Evolutionary conservation across 2,329 filamentous ascomycete species (phyloP).

Genomic region (Trichoderma aggressivum): DNA sequence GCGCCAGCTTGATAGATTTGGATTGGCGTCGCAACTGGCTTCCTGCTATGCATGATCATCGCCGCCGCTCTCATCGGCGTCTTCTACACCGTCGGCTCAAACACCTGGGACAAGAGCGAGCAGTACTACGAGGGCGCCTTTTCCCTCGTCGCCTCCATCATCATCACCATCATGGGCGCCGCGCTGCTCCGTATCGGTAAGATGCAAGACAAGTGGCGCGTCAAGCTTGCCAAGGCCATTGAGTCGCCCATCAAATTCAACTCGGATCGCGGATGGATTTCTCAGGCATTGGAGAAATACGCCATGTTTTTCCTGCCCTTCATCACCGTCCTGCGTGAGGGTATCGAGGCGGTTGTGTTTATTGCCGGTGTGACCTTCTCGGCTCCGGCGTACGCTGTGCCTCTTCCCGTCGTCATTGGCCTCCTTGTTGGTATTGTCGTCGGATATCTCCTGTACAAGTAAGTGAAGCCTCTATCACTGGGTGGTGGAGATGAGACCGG

Average conservation of each 20-base stretch:
- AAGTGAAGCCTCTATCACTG: constrained; percentile 19
- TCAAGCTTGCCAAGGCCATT: constrained; percentile 71
- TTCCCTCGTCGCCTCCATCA: constrained; percentile 67
- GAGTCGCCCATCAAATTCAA: constrained; percentile 49
- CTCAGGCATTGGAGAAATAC: constrained; percentile 70
- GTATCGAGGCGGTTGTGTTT: constrained; percentile 82
- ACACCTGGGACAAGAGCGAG: constrained; percentile 66
- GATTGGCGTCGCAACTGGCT: constrained; percentile 60
- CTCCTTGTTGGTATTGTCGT: constrained; percentile 63
- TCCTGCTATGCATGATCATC: constrained; percentile 62
- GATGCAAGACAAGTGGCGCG: constrained; percentile 82
- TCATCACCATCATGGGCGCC: constrained; percentile 78
- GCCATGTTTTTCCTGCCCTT: constrained; percentile 85
- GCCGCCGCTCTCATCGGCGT: constrained; percentile 67
- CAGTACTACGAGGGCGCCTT: constrained; percentile 81
- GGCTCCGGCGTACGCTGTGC: constrained; percentile 71
- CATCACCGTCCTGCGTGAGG: constrained; percentile 81
- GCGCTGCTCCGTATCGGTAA: constrained; percentile 78
- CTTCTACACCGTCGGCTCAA: constrained; percentile 64
- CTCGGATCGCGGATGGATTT: constrained; percentile 46
- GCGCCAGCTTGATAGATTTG: constrained; percentile 47
- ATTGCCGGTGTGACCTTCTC: constrained; percentile 79
- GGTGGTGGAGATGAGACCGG: background rate
- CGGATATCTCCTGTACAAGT: constrained; percentile 77
- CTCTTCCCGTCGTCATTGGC: constrained; percentile 71